Conservation (phyloP, 768 basidiomycete species). For the Serendipita sp. region DNA sequence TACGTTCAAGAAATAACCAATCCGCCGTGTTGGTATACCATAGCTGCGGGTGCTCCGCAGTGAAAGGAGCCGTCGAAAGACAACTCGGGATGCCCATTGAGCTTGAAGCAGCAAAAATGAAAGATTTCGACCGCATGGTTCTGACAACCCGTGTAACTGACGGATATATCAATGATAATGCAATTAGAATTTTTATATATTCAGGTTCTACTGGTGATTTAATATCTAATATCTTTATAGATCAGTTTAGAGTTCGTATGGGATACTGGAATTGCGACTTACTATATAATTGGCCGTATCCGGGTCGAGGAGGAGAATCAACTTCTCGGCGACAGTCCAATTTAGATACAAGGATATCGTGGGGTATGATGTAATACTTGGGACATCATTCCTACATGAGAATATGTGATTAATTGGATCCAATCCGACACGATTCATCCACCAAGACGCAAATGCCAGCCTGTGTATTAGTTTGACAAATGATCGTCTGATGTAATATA, state of each 20-base stretch:
- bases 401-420: not conserved
- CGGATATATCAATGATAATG: slow-evolving; percentile 2
- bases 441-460: not conserved
- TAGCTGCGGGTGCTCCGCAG: too few relatives aligned
- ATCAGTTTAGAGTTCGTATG: slow-evolving; percentile 6
- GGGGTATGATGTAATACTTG: not conserved
- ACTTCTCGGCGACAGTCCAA: not conserved
- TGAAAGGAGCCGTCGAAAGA: too few relatives aligned
- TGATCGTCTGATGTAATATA: too few relatives aligned
- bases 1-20: too few relatives aligned
- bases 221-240: not conserved
- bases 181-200: not conserved
- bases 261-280: slow-evolving; percentile 4
- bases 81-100: not conserved
- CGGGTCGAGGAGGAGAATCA: slow-evolving; percentile 7
- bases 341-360: slow-evolving; percentile 8
- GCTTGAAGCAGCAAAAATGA: slow-evolving; percentile 2
- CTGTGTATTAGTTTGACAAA: too few relatives aligned
- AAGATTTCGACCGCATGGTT: slow-evolving; percentile 3
- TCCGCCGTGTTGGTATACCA: too few relatives aligned
- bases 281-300: slow-evolving; percentile 8
- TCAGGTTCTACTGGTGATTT: not conserved
- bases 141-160: slow-evolving; percentile 3
- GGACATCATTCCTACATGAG: not conserved
- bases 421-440: slow-evolving; percentile 1